Conservation (phyloP, 768 basidiomycete genomes). For the Dioszegia aurantiaca region DNA sequence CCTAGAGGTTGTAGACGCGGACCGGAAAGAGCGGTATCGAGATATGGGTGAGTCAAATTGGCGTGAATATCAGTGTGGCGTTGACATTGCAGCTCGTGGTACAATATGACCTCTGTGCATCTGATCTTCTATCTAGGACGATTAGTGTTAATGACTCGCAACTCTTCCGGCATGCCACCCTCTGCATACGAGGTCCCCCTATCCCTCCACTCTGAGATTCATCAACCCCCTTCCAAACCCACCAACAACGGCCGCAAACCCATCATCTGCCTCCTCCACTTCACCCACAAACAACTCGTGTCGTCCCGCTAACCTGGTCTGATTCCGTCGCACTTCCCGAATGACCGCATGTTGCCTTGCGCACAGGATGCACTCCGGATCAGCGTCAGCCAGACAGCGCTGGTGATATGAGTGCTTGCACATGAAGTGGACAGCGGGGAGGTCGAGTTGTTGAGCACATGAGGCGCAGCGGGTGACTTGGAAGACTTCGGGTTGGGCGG, state of each 20-base stretch:
- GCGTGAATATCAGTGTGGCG: background rate
- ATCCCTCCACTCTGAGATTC: constrained; percentile 17
- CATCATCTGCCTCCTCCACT: constrained; percentile 52
- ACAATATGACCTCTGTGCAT: constrained; percentile 8
- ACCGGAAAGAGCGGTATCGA: constrained; percentile 64
- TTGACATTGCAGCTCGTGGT: constrained; percentile 10
- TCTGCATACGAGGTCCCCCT: no score
- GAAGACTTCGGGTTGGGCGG: constrained; percentile 77
- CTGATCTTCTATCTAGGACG: no score
- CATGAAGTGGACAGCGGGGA: constrained; percentile 96
- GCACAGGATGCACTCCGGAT: constrained; percentile 85
- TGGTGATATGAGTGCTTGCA: constrained; percentile 97
- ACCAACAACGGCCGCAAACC: constrained; percentile 52
- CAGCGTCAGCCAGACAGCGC: constrained; percentile 86
- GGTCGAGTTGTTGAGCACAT: constrained; percentile 83
- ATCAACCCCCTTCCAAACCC: constrained; percentile 52
- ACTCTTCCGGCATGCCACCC: no score
- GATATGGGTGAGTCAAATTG: constrained; percentile 29
- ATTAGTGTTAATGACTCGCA: no score
- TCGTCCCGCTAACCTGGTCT: constrained; percentile 66
- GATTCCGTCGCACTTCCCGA: constrained; percentile 81
- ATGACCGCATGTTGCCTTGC: constrained; percentile 82
- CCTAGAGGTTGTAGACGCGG: constrained; percentile 61
- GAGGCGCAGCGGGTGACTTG: constrained; percentile 90
- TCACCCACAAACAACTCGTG: constrained; percentile 54